Conservation (phyloP, 345 rosid genomes). For the Gossypium mustelinum region DNA sequence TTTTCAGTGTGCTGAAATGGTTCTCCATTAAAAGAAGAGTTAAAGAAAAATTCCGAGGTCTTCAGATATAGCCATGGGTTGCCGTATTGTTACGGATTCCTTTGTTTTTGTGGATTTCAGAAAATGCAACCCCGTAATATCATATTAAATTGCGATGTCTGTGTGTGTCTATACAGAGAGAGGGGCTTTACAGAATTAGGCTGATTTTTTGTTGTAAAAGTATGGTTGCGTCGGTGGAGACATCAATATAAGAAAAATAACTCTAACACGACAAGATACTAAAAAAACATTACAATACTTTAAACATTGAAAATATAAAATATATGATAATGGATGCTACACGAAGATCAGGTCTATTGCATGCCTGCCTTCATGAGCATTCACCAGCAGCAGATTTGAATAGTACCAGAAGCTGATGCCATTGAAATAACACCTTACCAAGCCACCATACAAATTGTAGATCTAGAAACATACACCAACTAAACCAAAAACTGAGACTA, state of each 20-base stretch:
- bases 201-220: conserved; percentile 4
- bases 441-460: background rate
- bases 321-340: no score
- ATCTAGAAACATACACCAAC: background rate
- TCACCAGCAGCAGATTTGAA: no score
- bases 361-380: no score
- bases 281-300: no score
- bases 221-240: background rate
- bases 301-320: no score
- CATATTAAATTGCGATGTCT: background rate
- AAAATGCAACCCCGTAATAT: background rate
- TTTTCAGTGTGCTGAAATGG: conserved; percentile 79
- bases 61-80: conserved; percentile 27
- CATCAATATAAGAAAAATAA: no score
- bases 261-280: no score
- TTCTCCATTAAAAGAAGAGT: conserved; percentile 55
- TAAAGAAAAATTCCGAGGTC: conserved; percentile 31
- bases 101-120: conserved; percentile 12
- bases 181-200: conserved; percentile 10
- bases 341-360: no score
- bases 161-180: conserved; percentile 19
- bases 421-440: background rate
- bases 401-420: background rate
- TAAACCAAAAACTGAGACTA: background rate
- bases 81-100: background rate